A percentile compares a stretch with the other conserved stretches of the same genome.
Evolutionary conservation across 768 basidiomycete species (phyloP).

Genomic region (Hygrocybe coccinea): DNA sequence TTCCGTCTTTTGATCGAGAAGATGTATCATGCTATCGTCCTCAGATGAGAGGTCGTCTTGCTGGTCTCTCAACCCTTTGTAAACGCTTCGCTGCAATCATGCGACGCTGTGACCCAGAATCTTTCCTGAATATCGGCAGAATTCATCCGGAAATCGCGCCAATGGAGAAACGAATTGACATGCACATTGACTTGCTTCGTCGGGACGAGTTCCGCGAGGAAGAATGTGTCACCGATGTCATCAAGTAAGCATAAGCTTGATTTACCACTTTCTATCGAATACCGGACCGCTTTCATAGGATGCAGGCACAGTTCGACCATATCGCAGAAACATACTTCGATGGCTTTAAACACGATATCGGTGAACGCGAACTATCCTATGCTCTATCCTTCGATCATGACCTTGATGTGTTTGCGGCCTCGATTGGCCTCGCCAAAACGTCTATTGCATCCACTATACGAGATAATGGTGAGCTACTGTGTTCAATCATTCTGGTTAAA

Average conservation of each 20-base stretch:
- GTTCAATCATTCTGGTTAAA: background rate
- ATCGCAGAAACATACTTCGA: conserved; percentile 83
- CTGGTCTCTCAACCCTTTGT: conserved; percentile 76
- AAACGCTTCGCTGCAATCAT: conserved; percentile 86
- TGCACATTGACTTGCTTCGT: conserved; percentile 79
- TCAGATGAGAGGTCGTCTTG: conserved; percentile 80
- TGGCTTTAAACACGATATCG: conserved; percentile 79
- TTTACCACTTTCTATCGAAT: background rate
- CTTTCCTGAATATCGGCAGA: conserved; percentile 81
- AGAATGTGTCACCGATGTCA: conserved; percentile 88
- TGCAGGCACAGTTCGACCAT: conserved; percentile 91
- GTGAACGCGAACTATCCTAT: conserved; percentile 84
- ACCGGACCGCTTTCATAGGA: conserved; percentile 41
- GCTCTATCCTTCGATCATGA: conserved; percentile 82
- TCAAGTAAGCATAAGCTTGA: conserved; percentile 53
- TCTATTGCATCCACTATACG: conserved; percentile 65
- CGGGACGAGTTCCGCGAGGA: conserved; percentile 89
- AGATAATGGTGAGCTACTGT: conserved; percentile 60
- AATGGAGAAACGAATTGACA: conserved; percentile 88
- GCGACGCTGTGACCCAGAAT: conserved; percentile 72
- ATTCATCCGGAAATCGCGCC: conserved; percentile 79
- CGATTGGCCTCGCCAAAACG: conserved; percentile 86
- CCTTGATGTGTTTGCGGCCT: conserved; percentile 89
- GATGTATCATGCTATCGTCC: background rate
- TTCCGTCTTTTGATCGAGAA: background rate